Base-by-base conservation (phyloP, 2,329 filamentous ascomycete genomes). In the Verticillium tricorpus region DNA sequence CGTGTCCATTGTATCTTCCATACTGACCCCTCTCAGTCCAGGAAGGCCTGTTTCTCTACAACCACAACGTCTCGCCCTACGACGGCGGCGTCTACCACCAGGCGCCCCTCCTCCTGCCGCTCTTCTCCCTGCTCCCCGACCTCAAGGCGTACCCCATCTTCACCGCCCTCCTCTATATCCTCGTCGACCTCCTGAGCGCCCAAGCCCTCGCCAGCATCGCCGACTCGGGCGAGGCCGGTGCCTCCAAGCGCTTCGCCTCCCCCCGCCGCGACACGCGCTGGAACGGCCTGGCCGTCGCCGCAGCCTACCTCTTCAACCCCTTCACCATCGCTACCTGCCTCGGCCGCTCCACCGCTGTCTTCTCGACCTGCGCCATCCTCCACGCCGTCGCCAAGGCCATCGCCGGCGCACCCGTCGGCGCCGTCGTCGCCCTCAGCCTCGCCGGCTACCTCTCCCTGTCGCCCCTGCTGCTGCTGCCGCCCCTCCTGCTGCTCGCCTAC, bases 1-100 rank as follows among this genome's bases (percentile, higher is more conserved):
- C 3, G 1, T 6, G 28, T 28, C 28, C 28, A 28, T 1, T 28
- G 28, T 28, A 28, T 28, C 28, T 28, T 4, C 4, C 28, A 6
- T n/a, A 62, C 62, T 62, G 22, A 61, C 60, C 61, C 7, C 14
- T 28, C 40, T 32, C 69, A 96, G 92, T 98, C 61, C 94, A 98
- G 82, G 95, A 99, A 78, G 95, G 95, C 22, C 80, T 99, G 62
- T 99, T 97, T 71, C 86, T 99, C 25, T 98, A 98, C 76, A 93
- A 91, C 66, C 92, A 96, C 75, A 96, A 97, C 79, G 91, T 98
- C 62, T 97, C 93, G 63, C 95, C 95, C 1, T 99, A 98, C 78
- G 93, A 99, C 74, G 95, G 95, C 66, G 95, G 95, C 69, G 92
- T 89, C 72, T 89, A 85, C 74, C 84, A 87, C 77, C 83, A 97